Conservation (phyloP, 495 filamentous ascomycete genomes). For the Neurospora sp. region DNA sequence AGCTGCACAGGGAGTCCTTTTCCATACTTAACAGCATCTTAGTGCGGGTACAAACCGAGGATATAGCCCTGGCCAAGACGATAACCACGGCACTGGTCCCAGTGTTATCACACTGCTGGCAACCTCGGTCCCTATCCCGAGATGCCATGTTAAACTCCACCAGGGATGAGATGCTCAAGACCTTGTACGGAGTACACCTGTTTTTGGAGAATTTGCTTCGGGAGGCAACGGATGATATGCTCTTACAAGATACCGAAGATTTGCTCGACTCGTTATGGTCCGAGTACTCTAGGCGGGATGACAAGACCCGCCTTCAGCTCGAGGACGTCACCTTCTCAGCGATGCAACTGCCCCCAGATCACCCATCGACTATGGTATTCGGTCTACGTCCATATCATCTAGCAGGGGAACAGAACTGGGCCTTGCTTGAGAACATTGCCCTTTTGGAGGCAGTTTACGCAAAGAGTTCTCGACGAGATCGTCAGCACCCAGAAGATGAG, state of each 20-base stretch:
- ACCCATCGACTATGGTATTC: constrained; percentile 31
- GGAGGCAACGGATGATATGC: constrained; percentile 16
- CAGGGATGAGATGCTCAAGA: constrained; percentile 52
- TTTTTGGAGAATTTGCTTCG: constrained; percentile 41
- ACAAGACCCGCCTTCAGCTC: constrained; percentile 62
- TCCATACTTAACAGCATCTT: constrained; percentile 65
- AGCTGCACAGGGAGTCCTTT: constrained; percentile 60
- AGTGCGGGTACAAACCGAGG: constrained; percentile 53
- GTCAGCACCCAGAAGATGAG: constrained; percentile 15
- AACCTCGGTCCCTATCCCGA: constrained; percentile 49
- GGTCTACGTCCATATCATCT: constrained; percentile 36
- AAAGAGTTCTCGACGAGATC: constrained; percentile 17
- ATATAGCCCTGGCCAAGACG: constrained; percentile 48
- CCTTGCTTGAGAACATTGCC: constrained; percentile 39
- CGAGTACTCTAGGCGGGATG: constrained; percentile 63
- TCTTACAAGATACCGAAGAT: constrained; percentile 34
- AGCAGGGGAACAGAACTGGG: constrained; percentile 45
- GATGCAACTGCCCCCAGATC: constrained; percentile 22
- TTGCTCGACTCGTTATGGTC: constrained; percentile 53
- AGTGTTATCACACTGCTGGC: constrained; percentile 64
- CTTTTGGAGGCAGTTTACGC: constrained; percentile 37
- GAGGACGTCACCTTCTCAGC: constrained; percentile 58
- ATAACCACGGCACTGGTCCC: constrained; percentile 54
- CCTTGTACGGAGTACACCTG: constrained; percentile 55
- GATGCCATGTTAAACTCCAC: constrained; percentile 59